Evolutionary conservation across 2,329 filamentous ascomycete genomes (phyloP), one percentile per base, ranked within the genome.

Genomic region (Fusarium citri): DNA sequence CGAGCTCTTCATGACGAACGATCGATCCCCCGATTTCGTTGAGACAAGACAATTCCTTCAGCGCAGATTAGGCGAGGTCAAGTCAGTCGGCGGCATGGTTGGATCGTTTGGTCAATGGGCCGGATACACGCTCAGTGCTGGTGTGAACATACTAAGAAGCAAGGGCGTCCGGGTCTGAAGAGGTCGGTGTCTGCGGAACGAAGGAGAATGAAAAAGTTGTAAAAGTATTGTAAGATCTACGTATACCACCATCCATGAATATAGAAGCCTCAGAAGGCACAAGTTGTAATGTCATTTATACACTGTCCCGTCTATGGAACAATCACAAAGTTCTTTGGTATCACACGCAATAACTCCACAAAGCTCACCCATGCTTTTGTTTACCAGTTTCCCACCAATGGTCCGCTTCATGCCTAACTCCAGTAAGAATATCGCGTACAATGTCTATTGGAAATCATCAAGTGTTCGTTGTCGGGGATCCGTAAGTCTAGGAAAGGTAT

Each of bases 1-100:
- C 59, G 96, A 99, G 81, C 84, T 98, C 8, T 97, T 94, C 81
- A 98, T 98, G 94, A 98, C 94, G 23, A 94, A 92, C 63, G 96
- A 98, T 80, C 85, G 84, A 64, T 94, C 91, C 6, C 82, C 86
- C 1, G 88, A 88, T n/a, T 96, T 92, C 74, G 78, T 77, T 12
- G 92, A 94, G 68, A 98, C 96, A 6, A 90, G 90, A 70, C 85
- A 88, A 12, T 99, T 98, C 78, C 82, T 98, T 55, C 87, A 91
- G 58, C 86, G 94, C 45, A 87, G 95, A 66, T 81, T 97, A 59
- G 85, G 89, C 63, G 94, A 97, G 81, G 83, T 88, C 31, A 85
- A 87, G 72, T 86, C 83, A 6, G 71, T 94, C 6, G 90, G 91
- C 6, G 84, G 86, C 23, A 85, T 89, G 14, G 76, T 93, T 23